Conservation (phyloP, 1,139 yeast genomes). For the Arxiozyma telluris region DNA sequence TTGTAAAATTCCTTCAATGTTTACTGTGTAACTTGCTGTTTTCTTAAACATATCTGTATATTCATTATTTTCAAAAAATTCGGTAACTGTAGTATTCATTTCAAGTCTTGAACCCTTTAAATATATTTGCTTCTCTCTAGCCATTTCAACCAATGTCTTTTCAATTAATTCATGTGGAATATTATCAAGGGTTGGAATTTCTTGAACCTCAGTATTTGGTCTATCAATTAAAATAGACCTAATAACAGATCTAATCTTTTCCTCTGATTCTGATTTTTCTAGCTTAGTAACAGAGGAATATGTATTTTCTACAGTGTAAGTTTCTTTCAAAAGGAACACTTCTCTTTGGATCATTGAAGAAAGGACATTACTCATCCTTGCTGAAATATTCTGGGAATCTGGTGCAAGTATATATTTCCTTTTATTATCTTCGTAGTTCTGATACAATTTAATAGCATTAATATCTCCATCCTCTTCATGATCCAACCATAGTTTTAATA, state of each 20-base stretch:
- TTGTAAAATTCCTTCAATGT: slow-evolving; percentile 15
- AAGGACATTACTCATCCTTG: slow-evolving; percentile 21
- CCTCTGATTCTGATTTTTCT: slow-evolving; percentile 11
- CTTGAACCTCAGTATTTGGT: slow-evolving; percentile 17
- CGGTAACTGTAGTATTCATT: slow-evolving; percentile 20
- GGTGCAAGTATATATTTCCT: slow-evolving; percentile 21
- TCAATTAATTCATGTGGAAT: slow-evolving; percentile 24
- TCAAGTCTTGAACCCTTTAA: slow-evolving; percentile 25
- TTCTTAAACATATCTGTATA: slow-evolving; percentile 14
- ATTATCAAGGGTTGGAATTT: slow-evolving; percentile 17
- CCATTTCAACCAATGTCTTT: slow-evolving; percentile 28
- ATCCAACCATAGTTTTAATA: slow-evolving; percentile 24
- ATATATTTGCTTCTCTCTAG: slow-evolving; percentile 26
- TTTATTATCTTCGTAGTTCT: slow-evolving; percentile 21
- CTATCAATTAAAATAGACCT: slow-evolving; percentile 25
- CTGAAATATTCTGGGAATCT: slow-evolving; percentile 6
- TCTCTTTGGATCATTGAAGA: slow-evolving; percentile 32
- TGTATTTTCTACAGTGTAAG: slow-evolving; percentile 12
- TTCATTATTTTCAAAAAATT: slow-evolving; percentile 20
- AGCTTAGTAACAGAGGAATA: background rate
- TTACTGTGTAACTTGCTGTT: slow-evolving; percentile 13
- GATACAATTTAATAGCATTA: slow-evolving; percentile 17
- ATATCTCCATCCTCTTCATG: slow-evolving; percentile 14
- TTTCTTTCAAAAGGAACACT: slow-evolving; percentile 21
- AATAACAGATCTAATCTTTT: slow-evolving; percentile 21